Conservation (phyloP, 768 basidiomycete genomes). For the Pholiota microspora region DNA sequence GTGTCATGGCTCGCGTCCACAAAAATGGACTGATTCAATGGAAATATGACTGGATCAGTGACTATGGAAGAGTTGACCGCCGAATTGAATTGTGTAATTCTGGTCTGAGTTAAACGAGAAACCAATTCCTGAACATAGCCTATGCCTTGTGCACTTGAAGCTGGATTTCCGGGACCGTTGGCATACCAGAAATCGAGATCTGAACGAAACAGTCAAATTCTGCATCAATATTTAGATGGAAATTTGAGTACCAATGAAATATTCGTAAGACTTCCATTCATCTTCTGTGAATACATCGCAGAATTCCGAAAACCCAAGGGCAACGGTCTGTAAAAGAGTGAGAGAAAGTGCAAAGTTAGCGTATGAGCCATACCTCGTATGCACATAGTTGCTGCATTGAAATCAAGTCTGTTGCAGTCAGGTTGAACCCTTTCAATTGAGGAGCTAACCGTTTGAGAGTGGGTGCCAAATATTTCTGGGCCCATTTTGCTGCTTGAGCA, state of each 20-base stretch:
- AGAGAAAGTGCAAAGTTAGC: neutral
- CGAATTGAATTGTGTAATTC: slow-evolving; percentile 50
- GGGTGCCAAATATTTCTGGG: slow-evolving; percentile 53
- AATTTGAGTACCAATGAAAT: slow-evolving; percentile 36
- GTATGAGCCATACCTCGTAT: slow-evolving; percentile 55
- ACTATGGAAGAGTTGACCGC: slow-evolving; percentile 71
- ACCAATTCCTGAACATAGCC: slow-evolving; percentile 73
- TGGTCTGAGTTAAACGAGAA: slow-evolving; percentile 63
- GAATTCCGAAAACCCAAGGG: slow-evolving; percentile 75
- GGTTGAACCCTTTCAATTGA: slow-evolving; percentile 47
- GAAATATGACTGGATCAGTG: slow-evolving; percentile 49
- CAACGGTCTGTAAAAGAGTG: slow-evolving; percentile 55
- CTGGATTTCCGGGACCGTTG: slow-evolving; percentile 67
- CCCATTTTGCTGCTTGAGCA: slow-evolving; percentile 53
- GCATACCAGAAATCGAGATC: slow-evolving; percentile 63
- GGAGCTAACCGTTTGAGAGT: slow-evolving; percentile 52
- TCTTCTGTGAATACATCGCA: slow-evolving; percentile 77
- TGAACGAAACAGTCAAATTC: slow-evolving; percentile 21
- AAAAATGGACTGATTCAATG: slow-evolving; percentile 56
- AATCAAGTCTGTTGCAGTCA: slow-evolving; percentile 52
- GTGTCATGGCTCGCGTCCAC: slow-evolving; percentile 79
- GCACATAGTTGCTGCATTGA: slow-evolving; percentile 70
- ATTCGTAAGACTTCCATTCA: slow-evolving; percentile 80
- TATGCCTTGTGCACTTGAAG: slow-evolving; percentile 58
- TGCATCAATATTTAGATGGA: no score